Conservation (phyloP, 345 rosid genomes). For the Durio zibethinus region DNA sequence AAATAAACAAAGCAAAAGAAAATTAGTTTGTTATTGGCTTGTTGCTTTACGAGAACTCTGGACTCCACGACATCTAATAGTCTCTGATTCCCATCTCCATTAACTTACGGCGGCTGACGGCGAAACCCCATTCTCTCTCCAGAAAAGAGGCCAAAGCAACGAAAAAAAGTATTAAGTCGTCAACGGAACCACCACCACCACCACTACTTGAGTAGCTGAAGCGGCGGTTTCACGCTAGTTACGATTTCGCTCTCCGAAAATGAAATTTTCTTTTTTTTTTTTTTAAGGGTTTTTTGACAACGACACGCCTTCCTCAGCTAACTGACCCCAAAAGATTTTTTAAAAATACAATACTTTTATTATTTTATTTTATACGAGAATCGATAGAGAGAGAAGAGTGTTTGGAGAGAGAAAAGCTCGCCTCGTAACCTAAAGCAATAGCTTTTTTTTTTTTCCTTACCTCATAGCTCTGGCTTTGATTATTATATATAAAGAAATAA, state of each 20-base stretch:
- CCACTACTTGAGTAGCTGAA: constrained; percentile 3
- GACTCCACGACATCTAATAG: not conserved
- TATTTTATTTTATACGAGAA: constrained; percentile 1
- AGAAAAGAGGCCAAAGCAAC: not conserved
- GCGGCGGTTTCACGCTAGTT: constrained; percentile 29
- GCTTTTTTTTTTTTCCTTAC: not conserved
- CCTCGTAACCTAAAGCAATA: constrained; percentile 31
- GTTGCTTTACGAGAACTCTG: not conserved
- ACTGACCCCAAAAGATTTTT: constrained; percentile 6
- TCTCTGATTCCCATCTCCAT: not conserved
- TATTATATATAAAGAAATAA: not conserved
- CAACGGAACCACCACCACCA: constrained; percentile 7
- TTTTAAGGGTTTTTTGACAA: constrained; percentile 5
- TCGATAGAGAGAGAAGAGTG: constrained; percentile 10
- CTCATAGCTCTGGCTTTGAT: not conserved
- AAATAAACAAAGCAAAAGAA: not conserved
- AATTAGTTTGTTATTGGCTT: not conserved
- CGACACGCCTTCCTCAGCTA: constrained; percentile 20
- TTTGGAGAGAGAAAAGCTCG: constrained; percentile 13
- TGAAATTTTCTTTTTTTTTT: constrained; percentile 1
- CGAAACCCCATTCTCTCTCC: not conserved
- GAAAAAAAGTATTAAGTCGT: not conserved
- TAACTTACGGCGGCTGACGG: constrained; percentile 14
- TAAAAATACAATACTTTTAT: not conserved
- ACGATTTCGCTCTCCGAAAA: constrained; percentile 9